These are phyloP conservation scores for Eutrema salsugineum DNA, from an alignment of 441 rosid genomes.

Conservation along the genomic window DNA sequence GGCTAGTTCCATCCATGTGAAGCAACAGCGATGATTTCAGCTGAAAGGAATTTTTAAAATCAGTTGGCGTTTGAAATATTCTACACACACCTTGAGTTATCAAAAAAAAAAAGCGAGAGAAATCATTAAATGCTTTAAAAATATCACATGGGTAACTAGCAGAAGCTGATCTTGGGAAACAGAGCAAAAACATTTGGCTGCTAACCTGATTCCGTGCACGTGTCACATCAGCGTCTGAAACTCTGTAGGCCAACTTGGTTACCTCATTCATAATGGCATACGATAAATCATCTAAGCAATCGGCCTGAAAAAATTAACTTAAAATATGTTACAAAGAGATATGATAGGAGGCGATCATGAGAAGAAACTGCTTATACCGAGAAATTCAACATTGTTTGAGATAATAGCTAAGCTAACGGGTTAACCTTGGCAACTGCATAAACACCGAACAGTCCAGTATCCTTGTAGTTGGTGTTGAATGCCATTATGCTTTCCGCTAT, in stretches of 20 bases:
- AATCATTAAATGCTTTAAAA: not conserved
- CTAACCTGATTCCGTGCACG: conserved; percentile 98
- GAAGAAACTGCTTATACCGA: not conserved
- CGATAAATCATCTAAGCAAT: conserved; percentile 88
- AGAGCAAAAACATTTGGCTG: not conserved
- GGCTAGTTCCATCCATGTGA: conserved; percentile 98
- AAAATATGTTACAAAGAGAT: conserved; percentile 12
- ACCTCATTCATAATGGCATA: conserved; percentile 90
- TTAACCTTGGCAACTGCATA: conserved; percentile 98
- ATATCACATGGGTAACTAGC: not conserved
- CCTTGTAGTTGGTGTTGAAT: conserved; percentile 98
- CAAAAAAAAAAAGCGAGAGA: not conserved
- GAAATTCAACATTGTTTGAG: not conserved
- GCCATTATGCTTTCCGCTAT: conserved; percentile 98
- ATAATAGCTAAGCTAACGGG: not conserved
- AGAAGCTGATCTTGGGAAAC: not conserved
- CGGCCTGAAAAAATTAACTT: conserved; percentile 56
- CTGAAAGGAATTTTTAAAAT: conserved; percentile 37
- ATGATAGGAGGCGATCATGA: not conserved
- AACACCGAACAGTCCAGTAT: conserved; percentile 95
- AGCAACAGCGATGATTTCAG: conserved; percentile 92
- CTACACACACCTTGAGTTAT: not conserved
- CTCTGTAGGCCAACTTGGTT: conserved; percentile 80
- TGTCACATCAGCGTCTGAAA: conserved; percentile 89
- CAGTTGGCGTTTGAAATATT: not conserved